Evolutionary conservation across 2,329 filamentous ascomycete genomes (phyloP).

Genomic region (Rhytidhysteron rufulum): DNA sequence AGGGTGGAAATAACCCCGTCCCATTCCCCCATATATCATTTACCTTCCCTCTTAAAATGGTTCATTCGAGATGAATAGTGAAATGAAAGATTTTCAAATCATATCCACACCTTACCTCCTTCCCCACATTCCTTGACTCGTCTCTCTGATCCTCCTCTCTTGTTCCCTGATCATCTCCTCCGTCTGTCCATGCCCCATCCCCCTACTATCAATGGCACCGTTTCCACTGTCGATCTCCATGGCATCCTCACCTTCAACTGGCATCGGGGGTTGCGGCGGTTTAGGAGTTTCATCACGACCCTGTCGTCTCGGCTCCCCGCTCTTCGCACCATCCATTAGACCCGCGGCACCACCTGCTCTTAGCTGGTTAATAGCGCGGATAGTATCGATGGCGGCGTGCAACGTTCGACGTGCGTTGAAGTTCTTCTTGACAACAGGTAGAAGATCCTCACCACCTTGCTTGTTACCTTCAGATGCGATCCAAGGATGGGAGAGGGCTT

Average conservation of each 20-base stretch:
- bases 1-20: too few species aligned
- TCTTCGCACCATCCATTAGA: slow-evolving; percentile 61
- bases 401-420: slow-evolving; percentile 64
- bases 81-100: too few species aligned
- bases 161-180: slow-evolving; percentile 60
- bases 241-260: slow-evolving; percentile 9
- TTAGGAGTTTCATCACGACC: slow-evolving; percentile 27
- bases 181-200: slow-evolving; percentile 59
- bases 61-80: too few species aligned
- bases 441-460: slow-evolving; percentile 48
- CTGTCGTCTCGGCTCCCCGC: slow-evolving; percentile 47
- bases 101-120: slow-evolving; percentile 6
- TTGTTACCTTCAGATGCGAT: slow-evolving; percentile 55
- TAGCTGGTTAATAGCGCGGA: slow-evolving; percentile 65
- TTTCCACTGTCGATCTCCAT: slow-evolving; percentile 51
- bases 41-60: too few species aligned
- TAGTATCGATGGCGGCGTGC: slow-evolving; percentile 65
- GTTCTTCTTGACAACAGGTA: slow-evolving; percentile 66
- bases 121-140: slow-evolving; percentile 56
- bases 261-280: slow-evolving; percentile 21
- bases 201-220: slow-evolving; percentile 57
- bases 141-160: slow-evolving; percentile 57
- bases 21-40: too few species aligned
- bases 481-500: slow-evolving; percentile 63
- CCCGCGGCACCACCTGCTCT: slow-evolving; percentile 55